phyloP scores from a whole-genome alignment of 2,329 filamentous ascomycete genomes.

The Xylogone sp. region DNA sequence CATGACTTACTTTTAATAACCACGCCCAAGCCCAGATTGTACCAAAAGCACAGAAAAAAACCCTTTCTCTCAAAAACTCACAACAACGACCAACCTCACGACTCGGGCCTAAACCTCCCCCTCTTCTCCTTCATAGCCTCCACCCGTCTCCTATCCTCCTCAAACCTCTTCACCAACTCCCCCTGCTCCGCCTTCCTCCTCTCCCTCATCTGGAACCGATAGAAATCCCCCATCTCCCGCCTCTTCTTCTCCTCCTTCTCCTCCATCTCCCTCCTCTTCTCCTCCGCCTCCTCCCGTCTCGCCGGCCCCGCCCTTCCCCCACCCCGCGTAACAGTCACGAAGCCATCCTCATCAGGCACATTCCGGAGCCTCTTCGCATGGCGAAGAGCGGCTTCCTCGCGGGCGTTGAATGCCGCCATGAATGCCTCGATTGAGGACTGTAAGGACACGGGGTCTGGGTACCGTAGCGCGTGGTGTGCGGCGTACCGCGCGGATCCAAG shows the following conservation, averaged over 20 bases:
- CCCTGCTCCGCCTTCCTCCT: conserved; percentile 72
- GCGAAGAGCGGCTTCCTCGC: conserved; percentile 60
- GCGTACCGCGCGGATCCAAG: conserved; percentile 49
- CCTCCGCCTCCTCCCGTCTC: conserved; percentile 65
- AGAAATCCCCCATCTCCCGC: conserved; percentile 68
- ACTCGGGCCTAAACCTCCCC: conserved; percentile 54
- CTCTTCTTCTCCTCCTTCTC: conserved; percentile 62
- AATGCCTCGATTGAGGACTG: conserved; percentile 77
- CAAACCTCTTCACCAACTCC: conserved; percentile 67
- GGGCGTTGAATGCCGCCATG: conserved; percentile 76
- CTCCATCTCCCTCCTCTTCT: conserved; percentile 53
- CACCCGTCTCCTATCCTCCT: conserved; percentile 71
- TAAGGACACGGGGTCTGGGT: conserved; percentile 63
- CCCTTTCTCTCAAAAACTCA: neutral
- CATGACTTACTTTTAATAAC: conserved; percentile 13
- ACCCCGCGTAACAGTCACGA: conserved; percentile 84
- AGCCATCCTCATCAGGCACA: conserved; percentile 90
- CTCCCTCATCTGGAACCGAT: conserved; percentile 79
- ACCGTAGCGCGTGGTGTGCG: conserved; percentile 66
- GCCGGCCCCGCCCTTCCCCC: conserved; percentile 70
- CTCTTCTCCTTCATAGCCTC: conserved; percentile 66
- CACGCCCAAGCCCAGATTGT: no score
- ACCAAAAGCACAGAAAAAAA: neutral
- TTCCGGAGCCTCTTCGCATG: conserved; percentile 64
- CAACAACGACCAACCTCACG: conserved; percentile 23